Conservation (phyloP, 495 filamentous ascomycete species). For the Penicillium egyptiacum region DNA sequence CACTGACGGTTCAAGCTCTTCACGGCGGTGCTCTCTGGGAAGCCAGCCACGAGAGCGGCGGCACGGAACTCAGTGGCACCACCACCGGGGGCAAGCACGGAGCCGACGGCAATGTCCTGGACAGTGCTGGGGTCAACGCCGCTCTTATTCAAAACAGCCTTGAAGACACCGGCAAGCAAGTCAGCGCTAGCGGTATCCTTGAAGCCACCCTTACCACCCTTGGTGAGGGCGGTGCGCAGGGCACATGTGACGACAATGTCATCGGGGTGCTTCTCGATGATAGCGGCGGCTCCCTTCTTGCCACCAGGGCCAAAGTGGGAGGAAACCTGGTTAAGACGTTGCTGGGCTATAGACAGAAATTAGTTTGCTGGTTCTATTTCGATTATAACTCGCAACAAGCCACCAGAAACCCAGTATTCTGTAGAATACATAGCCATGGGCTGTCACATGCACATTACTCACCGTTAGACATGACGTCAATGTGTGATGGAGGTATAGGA, state of each 20-base stretch:
- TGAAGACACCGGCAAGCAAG: conserved; percentile 80
- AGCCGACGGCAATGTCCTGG: conserved; percentile 90
- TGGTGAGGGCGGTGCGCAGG: conserved; percentile 88
- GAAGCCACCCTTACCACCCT: conserved; percentile 89
- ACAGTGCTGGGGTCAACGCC: conserved; percentile 80
- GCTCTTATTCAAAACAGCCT: conserved; percentile 76
- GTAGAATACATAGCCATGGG: background rate
- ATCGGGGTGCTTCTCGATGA: conserved; percentile 65
- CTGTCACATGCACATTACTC: conserved; percentile 19
- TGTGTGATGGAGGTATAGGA: conserved; percentile 12
- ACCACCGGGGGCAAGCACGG: conserved; percentile 86
- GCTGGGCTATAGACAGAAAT: conserved; percentile 45
- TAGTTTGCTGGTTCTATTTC: conserved; percentile 1
- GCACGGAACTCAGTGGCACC: conserved; percentile 97
- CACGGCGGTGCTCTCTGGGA: conserved; percentile 79
- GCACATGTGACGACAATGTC: conserved; percentile 90
- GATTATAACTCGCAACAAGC: background rate
- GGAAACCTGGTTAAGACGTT: conserved; percentile 63
- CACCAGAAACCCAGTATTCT: background rate
- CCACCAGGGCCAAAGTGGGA: conserved; percentile 54
- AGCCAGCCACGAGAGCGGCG: conserved; percentile 86
- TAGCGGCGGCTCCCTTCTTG: conserved; percentile 49
- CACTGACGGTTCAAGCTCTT: conserved; percentile 91
- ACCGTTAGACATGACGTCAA: conserved; percentile 49
- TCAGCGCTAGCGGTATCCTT: conserved; percentile 90